phyloP scores from a whole-genome alignment of 176 grass and related monocot genomes.

The Canna indica region DNA sequence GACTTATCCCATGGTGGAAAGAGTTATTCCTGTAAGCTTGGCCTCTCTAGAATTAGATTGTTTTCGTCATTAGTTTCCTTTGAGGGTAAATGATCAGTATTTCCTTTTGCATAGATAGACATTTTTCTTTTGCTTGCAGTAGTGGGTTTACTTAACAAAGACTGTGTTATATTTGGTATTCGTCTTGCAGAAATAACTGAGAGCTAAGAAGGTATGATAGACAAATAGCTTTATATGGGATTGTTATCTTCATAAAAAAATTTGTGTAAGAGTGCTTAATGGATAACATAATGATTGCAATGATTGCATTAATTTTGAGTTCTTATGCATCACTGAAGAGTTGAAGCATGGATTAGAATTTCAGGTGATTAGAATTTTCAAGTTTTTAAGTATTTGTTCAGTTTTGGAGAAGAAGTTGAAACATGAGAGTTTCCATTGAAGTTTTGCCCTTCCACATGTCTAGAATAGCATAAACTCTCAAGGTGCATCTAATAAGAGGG shows the following conservation, averaged over 20 bases:
- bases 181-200: neutral
- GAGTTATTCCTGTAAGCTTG: neutral
- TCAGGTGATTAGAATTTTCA: neutral
- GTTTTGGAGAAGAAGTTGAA: neutral
- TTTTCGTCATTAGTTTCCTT: neutral
- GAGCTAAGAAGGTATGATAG: neutral
- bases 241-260: neutral
- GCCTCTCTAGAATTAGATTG: neutral
- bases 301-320: neutral
- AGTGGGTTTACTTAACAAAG: neutral
- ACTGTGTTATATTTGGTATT: neutral
- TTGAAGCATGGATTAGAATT: neutral
- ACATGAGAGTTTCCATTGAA: neutral
- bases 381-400: neutral
- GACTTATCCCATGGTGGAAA: neutral
- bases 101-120: no score
- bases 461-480: no score
- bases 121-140: neutral
- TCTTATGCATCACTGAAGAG: neutral
- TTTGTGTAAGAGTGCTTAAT: neutral
- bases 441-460: neutral
- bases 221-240: neutral
- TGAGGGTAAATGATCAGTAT: neutral
- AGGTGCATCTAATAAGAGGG: no score
- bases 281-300: neutral